Base-by-base conservation (phyloP, 1,284 basidiomycete genomes). In the Leccinum glutinopallens region DNA sequence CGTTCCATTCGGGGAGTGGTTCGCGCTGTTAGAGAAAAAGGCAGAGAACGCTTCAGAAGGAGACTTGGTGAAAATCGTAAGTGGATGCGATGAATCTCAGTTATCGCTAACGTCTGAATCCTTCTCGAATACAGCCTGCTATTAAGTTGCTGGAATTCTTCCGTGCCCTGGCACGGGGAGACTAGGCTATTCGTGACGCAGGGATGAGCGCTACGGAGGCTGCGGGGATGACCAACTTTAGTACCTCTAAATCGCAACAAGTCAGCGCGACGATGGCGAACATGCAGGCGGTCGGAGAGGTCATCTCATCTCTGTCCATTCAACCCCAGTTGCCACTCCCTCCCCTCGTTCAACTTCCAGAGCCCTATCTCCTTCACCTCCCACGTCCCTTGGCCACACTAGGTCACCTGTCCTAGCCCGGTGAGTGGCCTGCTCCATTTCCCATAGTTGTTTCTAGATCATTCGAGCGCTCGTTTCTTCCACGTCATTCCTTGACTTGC, bases 361-460 rank as follows among this genome's bases (percentile, higher is more conserved):
- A 56, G 51, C 62, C 49, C 61, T 74, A 61, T 69, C 67, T 56
- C 63, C 46, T 33, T 63, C 64, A n/a, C 69, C 63, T 25, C 66
- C 63, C 22, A 56, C 25, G 41, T 64, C 60, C 57, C 60, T 66
- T 46, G 74, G 76, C 7, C 74, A 75, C 46, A 74, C 60, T 51
- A 74, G 74, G 43, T 78, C 74, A 8, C 74, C 74, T 25, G 73
- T 75, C 19, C 66, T 75, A 35, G 62, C 66, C 12, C 76, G 73
- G 74, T 78, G 66, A 76, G 74, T 60, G 3, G 22, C 58, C 59
- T 39, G 9, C 25, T 39, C 58, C 59, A 37, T 22, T 25, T 1
- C n/a, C 1, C 2, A 19, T 3, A n/a, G 2, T 58, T 54, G 56
- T 58, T 61, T 59, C 61, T 49, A n/a, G 58, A 62, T 56, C n/a